These are phyloP conservation scores for Ceratobasidium sp. DNA, from an alignment of 1,284 basidiomycete genomes.

Conservation along the genomic window DNA sequence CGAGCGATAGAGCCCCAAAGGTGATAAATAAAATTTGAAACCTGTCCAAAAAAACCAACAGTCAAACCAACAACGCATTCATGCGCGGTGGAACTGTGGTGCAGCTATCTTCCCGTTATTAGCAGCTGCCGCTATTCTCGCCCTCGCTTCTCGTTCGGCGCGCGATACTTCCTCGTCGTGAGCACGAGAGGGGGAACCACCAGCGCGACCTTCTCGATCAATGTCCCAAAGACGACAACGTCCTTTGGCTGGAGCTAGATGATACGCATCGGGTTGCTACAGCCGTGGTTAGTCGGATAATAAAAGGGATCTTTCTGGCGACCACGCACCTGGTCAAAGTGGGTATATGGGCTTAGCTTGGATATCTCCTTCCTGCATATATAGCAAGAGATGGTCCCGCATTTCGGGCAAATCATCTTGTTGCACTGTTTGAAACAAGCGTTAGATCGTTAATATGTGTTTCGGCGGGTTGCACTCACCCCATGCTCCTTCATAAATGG, in stretches of 20 bases:
- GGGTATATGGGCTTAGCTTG: constrained; percentile 27
- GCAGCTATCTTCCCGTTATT: constrained; percentile 16
- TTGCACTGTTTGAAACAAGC: constrained; percentile 24
- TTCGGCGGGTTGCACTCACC: constrained; percentile 1
- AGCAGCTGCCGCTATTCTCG: constrained; percentile 22
- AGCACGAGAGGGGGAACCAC: constrained; percentile 36
- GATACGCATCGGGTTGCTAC: constrained; percentile 43
- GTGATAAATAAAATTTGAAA: neutral
- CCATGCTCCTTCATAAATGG: constrained; percentile 44
- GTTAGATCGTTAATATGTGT: neutral
- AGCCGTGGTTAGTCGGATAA: neutral
- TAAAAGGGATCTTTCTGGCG: neutral
- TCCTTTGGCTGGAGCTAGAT: constrained; percentile 13
- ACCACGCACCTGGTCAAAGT: constrained; percentile 34
- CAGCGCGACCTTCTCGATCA: constrained; percentile 38
- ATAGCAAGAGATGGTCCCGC: constrained; percentile 36
- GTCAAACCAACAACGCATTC: neutral
- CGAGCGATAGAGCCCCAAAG: neutral
- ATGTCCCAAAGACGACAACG: constrained; percentile 42
- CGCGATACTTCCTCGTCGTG: constrained; percentile 35
- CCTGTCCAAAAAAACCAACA: neutral
- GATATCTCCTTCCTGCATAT: constrained; percentile 34
- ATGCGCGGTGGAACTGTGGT: constrained; percentile 18
- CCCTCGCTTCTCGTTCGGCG: constrained; percentile 41
- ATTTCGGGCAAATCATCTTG: constrained; percentile 43